A percentile compares a stretch with the other conserved stretches of the same genome.
phyloP scores from a whole-genome alignment of 805 yeast species.

The Candida corydali region DNA sequence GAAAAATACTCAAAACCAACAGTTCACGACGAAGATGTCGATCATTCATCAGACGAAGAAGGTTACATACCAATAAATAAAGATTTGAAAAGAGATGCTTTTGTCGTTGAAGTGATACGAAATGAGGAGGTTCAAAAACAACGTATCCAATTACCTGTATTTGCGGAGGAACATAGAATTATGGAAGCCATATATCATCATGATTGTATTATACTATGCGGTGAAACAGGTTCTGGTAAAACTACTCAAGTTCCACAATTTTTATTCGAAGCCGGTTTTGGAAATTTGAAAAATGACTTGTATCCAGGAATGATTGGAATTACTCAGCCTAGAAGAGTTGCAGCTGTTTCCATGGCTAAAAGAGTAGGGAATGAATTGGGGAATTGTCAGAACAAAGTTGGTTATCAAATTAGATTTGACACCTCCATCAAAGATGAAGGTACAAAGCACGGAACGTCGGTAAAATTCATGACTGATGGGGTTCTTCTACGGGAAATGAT shows the following conservation, averaged over 20 bases:
- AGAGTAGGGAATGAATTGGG: conserved; percentile 79
- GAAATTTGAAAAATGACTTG: conserved; percentile 49
- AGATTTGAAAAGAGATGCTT: conserved; percentile 52
- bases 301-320: conserved; percentile 92
- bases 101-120: conserved; percentile 65
- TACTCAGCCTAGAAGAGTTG: conserved; percentile 94
- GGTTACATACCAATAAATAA: conserved; percentile 56
- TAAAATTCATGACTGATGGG: conserved; percentile 94
- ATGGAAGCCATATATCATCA: conserved; percentile 96
- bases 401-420: conserved; percentile 81
- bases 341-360: conserved; percentile 86
- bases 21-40: conserved; percentile 66
- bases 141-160: conserved; percentile 80
- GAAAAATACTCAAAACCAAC: conserved; percentile 42
- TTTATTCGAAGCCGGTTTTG: conserved; percentile 88
- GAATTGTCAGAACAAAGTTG: conserved; percentile 63
- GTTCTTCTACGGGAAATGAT: conserved; percentile 90
- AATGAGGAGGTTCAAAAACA: conserved; percentile 59
- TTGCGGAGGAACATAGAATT: conserved; percentile 82
- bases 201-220: conserved; percentile 87
- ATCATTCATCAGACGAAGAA: conserved; percentile 64
- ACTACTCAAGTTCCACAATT: conserved; percentile 98
- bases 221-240: conserved; percentile 98
- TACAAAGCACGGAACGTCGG: conserved; percentile 47
- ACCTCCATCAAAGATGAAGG: conserved; percentile 54